phyloP scores from a whole-genome alignment of 352 stramenopile genomes.

The Globisporangium paroecandrum region DNA sequence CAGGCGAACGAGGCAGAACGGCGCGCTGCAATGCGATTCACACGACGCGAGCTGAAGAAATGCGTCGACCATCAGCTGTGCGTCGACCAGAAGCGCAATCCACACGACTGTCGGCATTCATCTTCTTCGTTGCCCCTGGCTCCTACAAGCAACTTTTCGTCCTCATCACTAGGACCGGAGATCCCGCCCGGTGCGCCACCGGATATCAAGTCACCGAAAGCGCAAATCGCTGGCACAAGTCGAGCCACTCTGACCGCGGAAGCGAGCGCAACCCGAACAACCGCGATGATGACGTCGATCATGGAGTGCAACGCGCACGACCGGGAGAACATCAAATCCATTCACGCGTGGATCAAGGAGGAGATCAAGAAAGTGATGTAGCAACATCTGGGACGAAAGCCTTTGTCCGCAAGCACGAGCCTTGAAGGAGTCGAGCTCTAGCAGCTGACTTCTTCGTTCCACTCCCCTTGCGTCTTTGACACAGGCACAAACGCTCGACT shows the following conservation, averaged over 20 bases:
- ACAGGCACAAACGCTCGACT: too few species aligned
- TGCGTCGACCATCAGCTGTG: conserved; percentile 47
- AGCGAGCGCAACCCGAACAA: conserved; percentile 21
- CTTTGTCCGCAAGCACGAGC: background rate
- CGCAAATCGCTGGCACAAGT: background rate
- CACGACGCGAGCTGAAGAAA: conserved; percentile 44
- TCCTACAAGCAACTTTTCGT: background rate
- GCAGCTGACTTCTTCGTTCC: too few species aligned
- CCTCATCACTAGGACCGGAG: background rate
- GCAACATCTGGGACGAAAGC: background rate
- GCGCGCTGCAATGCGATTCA: conserved; percentile 26
- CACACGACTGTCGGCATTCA: conserved; percentile 8
- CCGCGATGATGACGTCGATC: conserved; percentile 38
- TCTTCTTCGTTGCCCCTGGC: background rate
- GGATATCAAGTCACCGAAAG: background rate
- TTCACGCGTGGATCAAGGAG: conserved; percentile 41
- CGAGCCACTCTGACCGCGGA: conserved; percentile 4
- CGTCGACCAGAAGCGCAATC: conserved; percentile 40
- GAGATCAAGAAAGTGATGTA: conserved; percentile 36
- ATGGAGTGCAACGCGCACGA: conserved; percentile 48
- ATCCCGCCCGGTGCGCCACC: background rate
- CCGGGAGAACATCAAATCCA: conserved; percentile 33
- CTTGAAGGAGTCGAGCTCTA: background rate
- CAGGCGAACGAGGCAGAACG: conserved; percentile 18
- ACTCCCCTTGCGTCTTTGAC: too few species aligned